A percentile compares a stretch with the other conserved stretches of the same genome.
Conservation (phyloP, 139 green algal species). For the Chloropicon primus region DNA sequence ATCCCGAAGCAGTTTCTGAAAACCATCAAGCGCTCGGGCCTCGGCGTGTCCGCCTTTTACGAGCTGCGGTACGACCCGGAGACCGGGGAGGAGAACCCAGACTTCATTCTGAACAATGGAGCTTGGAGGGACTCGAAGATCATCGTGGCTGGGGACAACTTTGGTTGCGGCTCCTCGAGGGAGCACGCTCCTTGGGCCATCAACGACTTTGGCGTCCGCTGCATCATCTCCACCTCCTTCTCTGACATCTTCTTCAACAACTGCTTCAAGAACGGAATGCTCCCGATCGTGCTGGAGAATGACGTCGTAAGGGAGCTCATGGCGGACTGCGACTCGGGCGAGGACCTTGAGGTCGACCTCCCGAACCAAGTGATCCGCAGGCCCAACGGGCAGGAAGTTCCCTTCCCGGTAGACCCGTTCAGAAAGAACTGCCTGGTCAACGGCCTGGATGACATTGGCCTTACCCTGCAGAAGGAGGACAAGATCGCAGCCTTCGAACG, state of each 20-base stretch:
- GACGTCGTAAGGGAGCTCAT: constrained; percentile 16
- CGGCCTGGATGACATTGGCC: constrained; percentile 33
- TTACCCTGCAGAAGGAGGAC: constrained; percentile 26
- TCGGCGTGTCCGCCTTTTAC: constrained; percentile 26
- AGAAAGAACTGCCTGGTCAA: constrained; percentile 34
- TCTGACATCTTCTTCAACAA: constrained; percentile 41
- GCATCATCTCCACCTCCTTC: constrained; percentile 30
- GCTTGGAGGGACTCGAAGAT: constrained; percentile 25
- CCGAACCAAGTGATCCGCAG: constrained; percentile 17
- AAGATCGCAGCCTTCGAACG: constrained; percentile 23
- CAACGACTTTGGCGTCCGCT: constrained; percentile 53
- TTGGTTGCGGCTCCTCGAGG: constrained; percentile 81
- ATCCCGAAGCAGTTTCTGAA: constrained; percentile 79
- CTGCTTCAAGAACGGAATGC: constrained; percentile 40
- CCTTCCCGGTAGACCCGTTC: constrained; percentile 29
- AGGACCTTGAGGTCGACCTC: constrained; percentile 26
- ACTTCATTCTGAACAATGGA: constrained; percentile 33
- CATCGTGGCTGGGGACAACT: constrained; percentile 85
- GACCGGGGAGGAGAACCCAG: constrained; percentile 14
- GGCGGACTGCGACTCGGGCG: constrained; percentile 12
- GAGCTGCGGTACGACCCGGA: constrained; percentile 29
- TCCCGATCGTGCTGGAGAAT: constrained; percentile 24
- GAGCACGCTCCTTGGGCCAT: constrained; percentile 87
- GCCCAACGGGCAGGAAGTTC: constrained; percentile 16
- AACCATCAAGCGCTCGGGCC: constrained; percentile 29